phyloP scores from a whole-genome alignment of 306 rosid genomes.

The Fragaria nilgerrensis region DNA sequence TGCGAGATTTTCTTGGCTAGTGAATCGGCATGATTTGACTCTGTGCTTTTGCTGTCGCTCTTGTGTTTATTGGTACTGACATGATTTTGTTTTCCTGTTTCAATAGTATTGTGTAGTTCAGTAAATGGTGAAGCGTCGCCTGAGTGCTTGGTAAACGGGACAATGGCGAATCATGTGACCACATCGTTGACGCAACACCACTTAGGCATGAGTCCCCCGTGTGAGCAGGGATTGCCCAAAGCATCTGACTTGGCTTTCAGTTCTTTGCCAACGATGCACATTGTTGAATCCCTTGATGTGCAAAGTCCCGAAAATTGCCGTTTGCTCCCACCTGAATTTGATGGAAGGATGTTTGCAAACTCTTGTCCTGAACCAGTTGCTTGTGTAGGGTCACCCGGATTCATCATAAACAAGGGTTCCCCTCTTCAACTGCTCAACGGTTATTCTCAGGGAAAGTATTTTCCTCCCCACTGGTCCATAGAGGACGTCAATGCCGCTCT shows the following conservation, averaged over 20 bases:
- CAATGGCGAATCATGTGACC: constrained; percentile 21
- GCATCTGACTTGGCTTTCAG: constrained; percentile 33
- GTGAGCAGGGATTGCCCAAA: constrained; percentile 33
- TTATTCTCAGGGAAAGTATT: constrained; percentile 34
- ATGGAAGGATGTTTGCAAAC: constrained; percentile 29
- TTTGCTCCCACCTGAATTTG: constrained; percentile 21
- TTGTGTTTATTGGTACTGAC: neutral
- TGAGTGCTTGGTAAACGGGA: constrained; percentile 35
- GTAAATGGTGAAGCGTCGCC: constrained; percentile 35
- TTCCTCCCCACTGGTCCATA: constrained; percentile 67
- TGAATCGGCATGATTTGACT: too few species aligned
- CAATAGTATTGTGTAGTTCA: constrained; percentile 30
- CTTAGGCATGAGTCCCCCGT: constrained; percentile 16
- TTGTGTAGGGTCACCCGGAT: constrained; percentile 30
- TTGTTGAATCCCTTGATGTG: constrained; percentile 31
- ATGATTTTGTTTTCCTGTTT: neutral
- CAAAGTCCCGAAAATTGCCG: constrained; percentile 20
- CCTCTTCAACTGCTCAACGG: constrained; percentile 26
- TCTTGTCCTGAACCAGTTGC: constrained; percentile 31
- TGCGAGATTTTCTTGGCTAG: neutral
- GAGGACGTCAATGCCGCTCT: constrained; percentile 61
- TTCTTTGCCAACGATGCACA: constrained; percentile 49
- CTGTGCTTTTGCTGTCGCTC: neutral
- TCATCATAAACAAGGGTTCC: constrained; percentile 30
- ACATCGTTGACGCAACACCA: constrained; percentile 41